Conservation (phyloP, 2,329 filamentous ascomycete species). For the Dactylonectria macrodidyma region DNA sequence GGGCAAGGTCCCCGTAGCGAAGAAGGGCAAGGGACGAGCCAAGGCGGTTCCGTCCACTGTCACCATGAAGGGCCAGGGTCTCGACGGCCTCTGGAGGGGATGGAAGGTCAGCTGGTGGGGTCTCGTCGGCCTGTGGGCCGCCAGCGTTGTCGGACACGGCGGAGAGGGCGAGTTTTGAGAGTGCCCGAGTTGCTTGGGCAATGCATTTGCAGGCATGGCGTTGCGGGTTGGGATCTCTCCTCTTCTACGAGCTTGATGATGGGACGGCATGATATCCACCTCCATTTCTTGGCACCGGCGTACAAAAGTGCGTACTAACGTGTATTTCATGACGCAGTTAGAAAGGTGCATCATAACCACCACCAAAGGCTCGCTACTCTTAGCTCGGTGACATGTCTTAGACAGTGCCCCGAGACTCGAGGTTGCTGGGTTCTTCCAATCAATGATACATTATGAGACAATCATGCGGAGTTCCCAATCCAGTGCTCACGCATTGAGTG, state of each 20-base stretch:
- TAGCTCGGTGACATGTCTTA: slow-evolving; percentile 29
- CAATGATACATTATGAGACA: slow-evolving; percentile 3
- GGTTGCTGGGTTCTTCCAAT: slow-evolving; percentile 10
- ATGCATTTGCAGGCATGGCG: slow-evolving; percentile 53
- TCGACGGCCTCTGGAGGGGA: slow-evolving; percentile 78
- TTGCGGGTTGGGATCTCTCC: slow-evolving; percentile 54
- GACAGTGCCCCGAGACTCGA: slow-evolving; percentile 19
- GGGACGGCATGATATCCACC: slow-evolving; percentile 59
- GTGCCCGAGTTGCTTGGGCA: slow-evolving; percentile 36
- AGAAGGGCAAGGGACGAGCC: slow-evolving; percentile 52
- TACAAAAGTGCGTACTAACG: slow-evolving; percentile 42
- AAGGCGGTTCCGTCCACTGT: slow-evolving; percentile 50
- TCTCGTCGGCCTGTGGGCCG: slow-evolving; percentile 80
- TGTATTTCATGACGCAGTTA: slow-evolving; percentile 37
- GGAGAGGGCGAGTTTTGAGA: slow-evolving; percentile 73
- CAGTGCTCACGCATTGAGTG: slow-evolving; percentile 17
- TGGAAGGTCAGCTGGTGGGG: slow-evolving; percentile 88
- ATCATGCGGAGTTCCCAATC: slow-evolving; percentile 12
- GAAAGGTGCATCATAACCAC: slow-evolving; percentile 23
- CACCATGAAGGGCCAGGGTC: slow-evolving; percentile 74
- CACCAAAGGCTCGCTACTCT: slow-evolving; percentile 37
- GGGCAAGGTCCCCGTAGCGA: slow-evolving; percentile 50
- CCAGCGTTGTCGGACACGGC: slow-evolving; percentile 73
- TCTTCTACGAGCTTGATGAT: slow-evolving; percentile 58
- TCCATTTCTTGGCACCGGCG: slow-evolving; percentile 43